These are phyloP conservation scores for Lasiodiplodia sp. DNA, from an alignment of 2,329 filamentous ascomycete genomes.

Conservation along the genomic window DNA sequence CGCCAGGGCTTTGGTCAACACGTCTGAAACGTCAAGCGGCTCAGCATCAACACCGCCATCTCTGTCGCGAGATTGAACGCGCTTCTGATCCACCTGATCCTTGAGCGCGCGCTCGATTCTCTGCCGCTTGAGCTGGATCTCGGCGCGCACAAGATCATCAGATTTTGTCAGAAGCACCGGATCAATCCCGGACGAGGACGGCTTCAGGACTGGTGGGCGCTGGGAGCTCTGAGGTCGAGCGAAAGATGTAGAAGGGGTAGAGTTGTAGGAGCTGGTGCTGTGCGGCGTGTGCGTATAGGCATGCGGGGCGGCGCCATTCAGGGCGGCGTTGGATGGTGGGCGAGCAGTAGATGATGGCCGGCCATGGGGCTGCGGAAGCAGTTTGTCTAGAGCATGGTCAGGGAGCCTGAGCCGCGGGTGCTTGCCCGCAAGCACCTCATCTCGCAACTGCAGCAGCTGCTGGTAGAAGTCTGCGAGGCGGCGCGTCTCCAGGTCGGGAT, in stretches of 20 bases:
- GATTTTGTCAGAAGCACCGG: constrained; percentile 87
- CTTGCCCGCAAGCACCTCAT: constrained; percentile 79
- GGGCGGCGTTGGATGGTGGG: constrained; percentile 21
- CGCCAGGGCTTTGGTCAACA: constrained; percentile 67
- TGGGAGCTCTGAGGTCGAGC: constrained; percentile 29
- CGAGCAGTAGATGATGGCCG: constrained; percentile 36
- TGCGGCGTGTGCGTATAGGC: constrained; percentile 19
- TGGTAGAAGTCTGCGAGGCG: constrained; percentile 67
- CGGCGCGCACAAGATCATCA: constrained; percentile 81
- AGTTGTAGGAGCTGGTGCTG: constrained; percentile 32
- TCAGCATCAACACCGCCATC: constrained; percentile 58
- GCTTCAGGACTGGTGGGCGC: constrained; percentile 39
- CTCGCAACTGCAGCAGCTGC: constrained; percentile 80
- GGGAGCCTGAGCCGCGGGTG: constrained; percentile 69
- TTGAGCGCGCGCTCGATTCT: constrained; percentile 79
- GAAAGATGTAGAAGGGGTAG: constrained; percentile 32
- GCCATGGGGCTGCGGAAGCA: constrained; percentile 37
- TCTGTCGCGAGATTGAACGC: constrained; percentile 56
- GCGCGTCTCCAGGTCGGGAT: constrained; percentile 43
- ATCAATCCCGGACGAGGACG: constrained; percentile 73
- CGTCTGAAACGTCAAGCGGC: constrained; percentile 52
- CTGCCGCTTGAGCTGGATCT: constrained; percentile 80
- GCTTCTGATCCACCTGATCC: constrained; percentile 76
- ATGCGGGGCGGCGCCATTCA: constrained; percentile 21
- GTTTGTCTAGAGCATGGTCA: constrained; percentile 57